A percentile compares a stretch with the other conserved stretches of the same genome.
These are phyloP conservation scores for Thalassiosira livingstoniorum DNA, from an alignment of 352 stramenopile species.

Conservation along the genomic window DNA sequence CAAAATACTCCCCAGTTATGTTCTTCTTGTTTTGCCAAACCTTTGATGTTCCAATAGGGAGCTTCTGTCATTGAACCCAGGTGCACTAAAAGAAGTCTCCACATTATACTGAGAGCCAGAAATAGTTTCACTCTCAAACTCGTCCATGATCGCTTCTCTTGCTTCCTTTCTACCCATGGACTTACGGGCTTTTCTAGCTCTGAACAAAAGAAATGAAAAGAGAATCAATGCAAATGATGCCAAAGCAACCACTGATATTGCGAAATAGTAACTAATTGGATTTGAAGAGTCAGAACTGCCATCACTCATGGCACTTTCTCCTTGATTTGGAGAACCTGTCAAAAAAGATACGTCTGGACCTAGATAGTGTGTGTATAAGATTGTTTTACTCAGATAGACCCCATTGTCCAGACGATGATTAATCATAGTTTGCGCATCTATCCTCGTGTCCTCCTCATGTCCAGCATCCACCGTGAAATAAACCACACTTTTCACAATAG, in stretches of 20 bases:
- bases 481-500: slow-evolving; percentile 48
- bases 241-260: slow-evolving; percentile 34
- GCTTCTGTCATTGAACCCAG: slow-evolving; percentile 62
- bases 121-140: not conserved
- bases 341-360: slow-evolving; percentile 30
- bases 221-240: slow-evolving; percentile 25
- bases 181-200: slow-evolving; percentile 30
- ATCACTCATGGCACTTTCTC: slow-evolving; percentile 1
- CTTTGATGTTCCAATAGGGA: slow-evolving; percentile 2
- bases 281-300: not conserved
- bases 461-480: slow-evolving; percentile 32
- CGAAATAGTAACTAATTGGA: slow-evolving; percentile 33
- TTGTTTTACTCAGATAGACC: slow-evolving; percentile 13
- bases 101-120: slow-evolving; percentile 85
- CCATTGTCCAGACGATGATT: slow-evolving; percentile 33
- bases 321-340: not conserved
- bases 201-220: slow-evolving; percentile 18
- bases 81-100: slow-evolving; percentile 90
- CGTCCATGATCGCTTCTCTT: not conserved
- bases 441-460: slow-evolving; percentile 16
- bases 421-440: slow-evolving; percentile 35
- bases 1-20: not conserved
- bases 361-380: slow-evolving; percentile 33
- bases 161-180: not conserved
- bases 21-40: not conserved